phyloP scores from a whole-genome alignment of 1,284 basidiomycete genomes.

The Leccinum subfulvum region DNA sequence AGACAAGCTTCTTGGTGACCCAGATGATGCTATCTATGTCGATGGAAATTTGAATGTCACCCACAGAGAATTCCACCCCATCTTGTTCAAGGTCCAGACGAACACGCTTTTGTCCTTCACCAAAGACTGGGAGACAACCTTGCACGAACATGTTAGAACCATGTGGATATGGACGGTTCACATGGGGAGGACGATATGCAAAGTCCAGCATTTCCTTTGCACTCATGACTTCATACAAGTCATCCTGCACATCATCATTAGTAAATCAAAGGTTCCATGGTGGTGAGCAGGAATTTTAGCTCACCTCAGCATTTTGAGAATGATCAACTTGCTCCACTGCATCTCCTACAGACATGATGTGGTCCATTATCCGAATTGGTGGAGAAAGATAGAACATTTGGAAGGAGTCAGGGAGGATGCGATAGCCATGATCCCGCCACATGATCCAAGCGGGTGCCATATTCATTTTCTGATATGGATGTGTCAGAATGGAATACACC shows the following conservation, averaged over 20 bases:
- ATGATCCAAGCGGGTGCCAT: constrained; percentile 11
- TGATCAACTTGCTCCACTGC: no score
- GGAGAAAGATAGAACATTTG: no score
- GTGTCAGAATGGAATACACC: constrained; percentile 4
- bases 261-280: no score
- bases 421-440: constrained; percentile 21
- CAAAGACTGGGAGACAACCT: not conserved
- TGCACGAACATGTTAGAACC: no score
- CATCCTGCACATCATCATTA: not conserved
- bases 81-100: no score
- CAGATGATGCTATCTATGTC: constrained; percentile 22
- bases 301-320: not conserved
- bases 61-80: not conserved
- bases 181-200: no score
- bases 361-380: not conserved
- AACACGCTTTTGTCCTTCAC: not conserved
- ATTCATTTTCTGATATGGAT: not conserved
- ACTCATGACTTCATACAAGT: constrained; percentile 2
- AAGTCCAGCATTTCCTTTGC: constrained; percentile 12
- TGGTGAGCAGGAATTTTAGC: not conserved
- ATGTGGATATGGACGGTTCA: no score
- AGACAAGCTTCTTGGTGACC: constrained; percentile 1
- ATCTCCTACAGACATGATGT: constrained; percentile 8
- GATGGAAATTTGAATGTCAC: constrained; percentile 3
- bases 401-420: constrained; percentile 1